Conservation (phyloP, 768 basidiomycete genomes). For the Galerina marginata region DNA sequence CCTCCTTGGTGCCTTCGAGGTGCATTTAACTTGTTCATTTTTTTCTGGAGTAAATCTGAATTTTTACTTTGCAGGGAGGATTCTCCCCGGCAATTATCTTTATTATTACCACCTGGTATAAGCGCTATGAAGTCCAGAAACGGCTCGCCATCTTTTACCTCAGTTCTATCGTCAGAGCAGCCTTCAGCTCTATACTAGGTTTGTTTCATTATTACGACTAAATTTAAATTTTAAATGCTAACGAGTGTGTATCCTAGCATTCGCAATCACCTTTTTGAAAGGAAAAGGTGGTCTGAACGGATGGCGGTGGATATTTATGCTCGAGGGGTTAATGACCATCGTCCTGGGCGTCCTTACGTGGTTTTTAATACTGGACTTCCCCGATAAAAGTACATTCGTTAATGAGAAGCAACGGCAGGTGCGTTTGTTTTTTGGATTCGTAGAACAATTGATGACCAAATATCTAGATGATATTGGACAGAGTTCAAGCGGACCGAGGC, state of each 20-base stretch:
- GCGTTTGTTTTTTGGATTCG: background rate
- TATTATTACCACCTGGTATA: constrained; percentile 31
- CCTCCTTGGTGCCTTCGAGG: constrained; percentile 36
- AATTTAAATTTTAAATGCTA: no score
- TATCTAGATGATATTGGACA: constrained; percentile 34
- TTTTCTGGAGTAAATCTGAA: background rate
- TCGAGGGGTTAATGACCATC: constrained; percentile 40
- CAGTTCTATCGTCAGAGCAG: constrained; percentile 20
- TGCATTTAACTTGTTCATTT: constrained; percentile 10
- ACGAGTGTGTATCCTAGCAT: constrained; percentile 24
- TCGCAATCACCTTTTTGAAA: constrained; percentile 32
- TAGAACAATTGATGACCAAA: background rate
- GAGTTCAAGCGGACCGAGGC: constrained; percentile 46
- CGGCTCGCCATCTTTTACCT: constrained; percentile 29
- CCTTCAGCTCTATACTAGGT: constrained; percentile 26
- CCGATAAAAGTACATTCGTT: constrained; percentile 40
- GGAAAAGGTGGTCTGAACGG: constrained; percentile 35
- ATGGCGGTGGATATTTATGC: constrained; percentile 45
- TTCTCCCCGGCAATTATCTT: constrained; percentile 23
- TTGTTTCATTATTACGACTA: constrained; percentile 26
- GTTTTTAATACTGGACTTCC: constrained; percentile 41
- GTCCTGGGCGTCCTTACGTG: constrained; percentile 34
- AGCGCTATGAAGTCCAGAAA: constrained; percentile 29
- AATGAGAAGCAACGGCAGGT: constrained; percentile 40
- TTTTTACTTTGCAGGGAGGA: constrained; percentile 8